Base-by-base conservation (phyloP, 805 yeast species). In the Isabelozyma heimii region DNA sequence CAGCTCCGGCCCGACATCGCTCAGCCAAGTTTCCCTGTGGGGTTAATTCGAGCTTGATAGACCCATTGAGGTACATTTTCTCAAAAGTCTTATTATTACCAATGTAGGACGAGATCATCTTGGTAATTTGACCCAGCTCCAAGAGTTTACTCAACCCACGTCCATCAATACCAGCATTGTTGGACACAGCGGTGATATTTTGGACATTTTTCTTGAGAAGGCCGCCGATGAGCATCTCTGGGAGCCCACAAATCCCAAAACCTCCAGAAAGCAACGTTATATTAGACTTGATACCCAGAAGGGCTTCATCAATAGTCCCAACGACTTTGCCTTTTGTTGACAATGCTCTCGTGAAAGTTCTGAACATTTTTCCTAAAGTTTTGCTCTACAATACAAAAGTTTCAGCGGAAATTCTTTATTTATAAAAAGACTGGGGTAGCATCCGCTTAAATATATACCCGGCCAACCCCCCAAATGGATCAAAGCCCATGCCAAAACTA, bases 21-120 rank as follows among this genome's bases (percentile, higher is more conserved):
- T 77, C 82, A 10, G 80, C 81, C 26, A 77, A 58, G n/a, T 77
- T 75, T 4, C 82, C 82, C 53, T 77, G 82, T 2, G 82, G 82
- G n/a, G 76, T 70, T 43, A 77, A 61, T 54, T 77, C 81, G 44
- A 77, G 61, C 50, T 74, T 78, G 40, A 77, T 62, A 43, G 67
- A 52, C 12, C 82, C 82, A 20, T 66, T 61, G 43, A 75, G 61
- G 53, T 70, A 77, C 53, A 68, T 53, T 42, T 58, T 56, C 51
- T 73, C 75, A 48, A 77, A 72, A 3, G 69, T 65, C 48, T 70
- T 69, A 55, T 76, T 75, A 27, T 63, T 66, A 10, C 82, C 82
- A 39, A 77, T 69, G 55, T 72, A 77, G 13, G 79, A 73, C 50
- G 70, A 69, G 41, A 77, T 63, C 73, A 77, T 67, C 52, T 70